Percentiles rank a stretch among this genome's conserved stretches.
Evolutionary conservation across 306 rosid species (phyloP).

Genomic region (Argentina anserina): DNA sequence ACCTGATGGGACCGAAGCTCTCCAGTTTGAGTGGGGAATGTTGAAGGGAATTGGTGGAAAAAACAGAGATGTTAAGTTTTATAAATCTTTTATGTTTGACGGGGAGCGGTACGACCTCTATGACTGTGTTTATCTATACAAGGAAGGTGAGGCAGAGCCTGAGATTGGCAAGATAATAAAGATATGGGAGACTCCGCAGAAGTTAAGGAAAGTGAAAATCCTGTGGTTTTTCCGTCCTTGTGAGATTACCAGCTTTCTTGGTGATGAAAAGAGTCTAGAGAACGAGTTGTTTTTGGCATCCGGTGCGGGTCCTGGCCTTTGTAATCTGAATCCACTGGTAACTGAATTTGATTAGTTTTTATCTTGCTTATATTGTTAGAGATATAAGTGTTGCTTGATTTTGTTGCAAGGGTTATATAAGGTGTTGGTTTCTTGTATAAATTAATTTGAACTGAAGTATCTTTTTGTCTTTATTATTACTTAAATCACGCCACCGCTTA

Average conservation of each 20-base stretch:
- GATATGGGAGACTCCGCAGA: conserved; percentile 61
- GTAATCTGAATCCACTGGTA: conserved; percentile 78
- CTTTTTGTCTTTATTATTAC: not conserved
- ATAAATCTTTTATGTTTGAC: conserved; percentile 63
- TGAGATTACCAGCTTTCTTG: conserved; percentile 57
- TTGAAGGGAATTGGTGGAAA: conserved; percentile 47
- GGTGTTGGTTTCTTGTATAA: not conserved
- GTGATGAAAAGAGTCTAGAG: conserved; percentile 26
- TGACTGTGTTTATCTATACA: conserved; percentile 66
- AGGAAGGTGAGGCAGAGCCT: conserved; percentile 66
- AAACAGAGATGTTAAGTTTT: conserved; percentile 46
- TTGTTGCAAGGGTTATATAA: not conserved
- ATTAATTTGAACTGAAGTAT: not conserved
- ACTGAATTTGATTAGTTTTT: conserved; percentile 13
- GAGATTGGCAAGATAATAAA: conserved; percentile 63
- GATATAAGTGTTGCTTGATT: not conserved
- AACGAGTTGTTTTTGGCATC: conserved; percentile 79
- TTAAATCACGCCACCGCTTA: too few species aligned
- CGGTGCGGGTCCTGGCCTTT: conserved; percentile 75
- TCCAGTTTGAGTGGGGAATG: conserved; percentile 69
- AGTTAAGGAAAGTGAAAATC: conserved; percentile 58
- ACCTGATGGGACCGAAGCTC: conserved; percentile 18
- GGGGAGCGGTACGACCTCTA: conserved; percentile 56
- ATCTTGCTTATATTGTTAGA: not conserved
- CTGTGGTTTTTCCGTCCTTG: conserved; percentile 83